Evolutionary conservation across 345 rosid species (phyloP).

Genomic region (Brassica carinata): DNA sequence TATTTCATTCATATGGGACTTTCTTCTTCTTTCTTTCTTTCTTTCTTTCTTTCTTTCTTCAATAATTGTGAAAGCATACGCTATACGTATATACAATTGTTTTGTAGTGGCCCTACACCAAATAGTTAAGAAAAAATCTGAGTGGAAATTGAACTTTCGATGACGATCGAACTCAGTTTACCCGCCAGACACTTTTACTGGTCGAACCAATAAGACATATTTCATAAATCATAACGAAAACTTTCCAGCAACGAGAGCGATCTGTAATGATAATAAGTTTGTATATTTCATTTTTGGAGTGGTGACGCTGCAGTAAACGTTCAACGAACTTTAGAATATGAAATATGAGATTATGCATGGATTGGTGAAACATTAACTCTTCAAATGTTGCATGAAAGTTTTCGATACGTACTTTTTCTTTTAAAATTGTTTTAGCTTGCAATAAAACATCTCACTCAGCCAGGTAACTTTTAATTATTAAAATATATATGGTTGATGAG

Average conservation of each 20-base stretch:
- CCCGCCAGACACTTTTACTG: background rate
- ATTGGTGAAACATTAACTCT: background rate
- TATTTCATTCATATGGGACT: background rate
- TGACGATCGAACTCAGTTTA: background rate
- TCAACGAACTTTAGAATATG: background rate
- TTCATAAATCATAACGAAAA: background rate
- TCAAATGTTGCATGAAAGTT: background rate
- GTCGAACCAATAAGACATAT: background rate
- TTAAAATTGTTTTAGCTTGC: background rate
- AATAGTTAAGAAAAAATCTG: background rate
- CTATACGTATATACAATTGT: background rate
- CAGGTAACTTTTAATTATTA: background rate
- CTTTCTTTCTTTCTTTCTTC: background rate
- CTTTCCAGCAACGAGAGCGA: background rate
- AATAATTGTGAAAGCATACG: background rate
- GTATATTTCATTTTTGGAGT: background rate
- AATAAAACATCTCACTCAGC: background rate
- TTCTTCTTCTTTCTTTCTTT: background rate
- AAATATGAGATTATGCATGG: background rate
- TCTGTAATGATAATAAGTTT: background rate
- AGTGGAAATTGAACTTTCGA: background rate
- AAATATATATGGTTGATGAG: background rate
- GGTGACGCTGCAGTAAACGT: background rate
- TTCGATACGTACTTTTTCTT: background rate
- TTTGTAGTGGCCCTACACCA: background rate